Evolutionary conservation across 2,329 filamentous ascomycete species (phyloP).

Genomic region (Coniochaeta sp.): DNA sequence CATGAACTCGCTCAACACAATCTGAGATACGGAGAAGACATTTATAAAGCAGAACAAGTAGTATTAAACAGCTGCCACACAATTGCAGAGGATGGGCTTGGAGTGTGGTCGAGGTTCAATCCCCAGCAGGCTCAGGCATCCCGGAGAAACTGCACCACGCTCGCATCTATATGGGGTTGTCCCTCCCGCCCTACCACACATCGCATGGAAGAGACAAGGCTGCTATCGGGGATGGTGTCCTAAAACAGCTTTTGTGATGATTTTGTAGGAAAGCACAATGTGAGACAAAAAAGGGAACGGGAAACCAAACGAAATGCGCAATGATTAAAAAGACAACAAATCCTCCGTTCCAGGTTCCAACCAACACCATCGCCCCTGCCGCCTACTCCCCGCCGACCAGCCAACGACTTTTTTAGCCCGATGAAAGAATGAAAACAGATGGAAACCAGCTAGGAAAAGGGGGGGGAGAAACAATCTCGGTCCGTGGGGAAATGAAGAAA

Average conservation of each 20-base stretch:
- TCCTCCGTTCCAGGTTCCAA: constrained; percentile 10
- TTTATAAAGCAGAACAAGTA: not conserved
- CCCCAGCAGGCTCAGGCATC: not conserved
- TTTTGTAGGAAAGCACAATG: not conserved
- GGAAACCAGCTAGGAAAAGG: constrained; percentile 9
- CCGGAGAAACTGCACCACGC: not conserved
- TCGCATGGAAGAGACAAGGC: not conserved
- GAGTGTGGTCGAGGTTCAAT: not conserved
- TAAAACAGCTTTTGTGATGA: not conserved
- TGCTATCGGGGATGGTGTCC: not conserved
- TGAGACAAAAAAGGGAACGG: not conserved
- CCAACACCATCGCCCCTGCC: constrained; percentile 16
- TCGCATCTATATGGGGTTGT: not conserved
- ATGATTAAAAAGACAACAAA: constrained; percentile 7
- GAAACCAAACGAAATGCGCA: not conserved
- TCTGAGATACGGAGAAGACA: not conserved
- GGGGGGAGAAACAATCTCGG: constrained; percentile 6
- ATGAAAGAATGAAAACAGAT: constrained; percentile 10
- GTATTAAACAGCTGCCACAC: not conserved
- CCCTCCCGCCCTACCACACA: not conserved
- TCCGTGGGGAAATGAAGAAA: constrained; percentile 5
- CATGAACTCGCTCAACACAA: not conserved
- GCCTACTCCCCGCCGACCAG: constrained; percentile 9
- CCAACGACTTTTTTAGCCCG: constrained; percentile 6
- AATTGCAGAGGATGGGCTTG: not conserved